A percentile compares a stretch with the other conserved stretches of the same genome.
These are phyloP conservation scores for Fusarium agapanthi DNA, from an alignment of 2,329 filamentous ascomycete species.

Conservation along the genomic window DNA sequence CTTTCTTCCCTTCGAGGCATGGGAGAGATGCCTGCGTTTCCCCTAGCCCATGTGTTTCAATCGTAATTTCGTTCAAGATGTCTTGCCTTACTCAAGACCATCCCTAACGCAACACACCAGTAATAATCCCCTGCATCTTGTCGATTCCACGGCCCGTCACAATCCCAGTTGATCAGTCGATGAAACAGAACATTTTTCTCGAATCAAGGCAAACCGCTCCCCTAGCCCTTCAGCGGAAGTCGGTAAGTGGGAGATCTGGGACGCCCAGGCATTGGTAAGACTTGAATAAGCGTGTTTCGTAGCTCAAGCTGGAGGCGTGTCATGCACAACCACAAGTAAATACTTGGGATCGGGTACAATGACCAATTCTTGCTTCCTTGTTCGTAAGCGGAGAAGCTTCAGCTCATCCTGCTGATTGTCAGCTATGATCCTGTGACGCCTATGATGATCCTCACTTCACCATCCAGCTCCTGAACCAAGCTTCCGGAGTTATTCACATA, in stretches of 20 bases:
- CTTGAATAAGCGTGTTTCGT: slow-evolving; percentile 30
- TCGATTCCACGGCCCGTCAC: slow-evolving; percentile 18
- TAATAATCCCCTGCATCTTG: slow-evolving; percentile 15
- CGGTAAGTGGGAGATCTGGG: slow-evolving; percentile 14
- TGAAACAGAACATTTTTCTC: slow-evolving; percentile 9
- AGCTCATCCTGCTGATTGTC: slow-evolving; percentile 71
- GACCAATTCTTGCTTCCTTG: slow-evolving; percentile 86
- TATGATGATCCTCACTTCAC: slow-evolving; percentile 60
- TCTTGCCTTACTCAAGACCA: slow-evolving; percentile 18
- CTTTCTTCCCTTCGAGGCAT: neutral
- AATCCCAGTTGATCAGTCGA: slow-evolving; percentile 10
- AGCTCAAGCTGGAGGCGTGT: slow-evolving; percentile 73
- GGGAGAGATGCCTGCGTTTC: neutral
- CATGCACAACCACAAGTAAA: slow-evolving; percentile 81
- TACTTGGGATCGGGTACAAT: slow-evolving; percentile 85
- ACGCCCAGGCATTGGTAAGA: slow-evolving; percentile 30
- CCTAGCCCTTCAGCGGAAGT: slow-evolving; percentile 14
- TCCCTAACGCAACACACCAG: slow-evolving; percentile 14
- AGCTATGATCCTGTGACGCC: slow-evolving; percentile 26
- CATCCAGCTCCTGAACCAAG: slow-evolving; percentile 77
- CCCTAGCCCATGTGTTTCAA: slow-evolving; percentile 1
- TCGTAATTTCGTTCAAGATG: slow-evolving; percentile 17
- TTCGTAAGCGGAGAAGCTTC: slow-evolving; percentile 77
- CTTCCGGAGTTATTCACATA: slow-evolving; percentile 75
- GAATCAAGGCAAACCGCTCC: neutral